A percentile compares a stretch with the other conserved stretches of the same genome.
Evolutionary conservation across 176 grass and related monocot genomes (phyloP).

Genomic region (bread wheat (Triticum aestivum)): DNA sequence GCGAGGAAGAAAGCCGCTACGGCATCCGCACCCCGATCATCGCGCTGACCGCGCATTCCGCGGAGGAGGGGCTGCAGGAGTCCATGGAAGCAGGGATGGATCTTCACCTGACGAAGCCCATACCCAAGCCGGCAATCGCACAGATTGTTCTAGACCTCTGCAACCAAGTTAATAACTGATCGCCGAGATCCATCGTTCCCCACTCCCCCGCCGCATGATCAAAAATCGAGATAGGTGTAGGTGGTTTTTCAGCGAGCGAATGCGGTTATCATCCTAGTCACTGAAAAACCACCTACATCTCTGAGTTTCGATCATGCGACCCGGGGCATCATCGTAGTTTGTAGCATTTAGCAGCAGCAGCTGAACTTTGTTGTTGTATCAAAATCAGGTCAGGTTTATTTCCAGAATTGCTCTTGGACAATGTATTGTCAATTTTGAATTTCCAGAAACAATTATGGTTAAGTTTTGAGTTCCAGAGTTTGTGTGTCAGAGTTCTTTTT

Average conservation of each 20-base stretch:
- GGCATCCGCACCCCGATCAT: slow-evolving; percentile 56
- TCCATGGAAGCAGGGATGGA: slow-evolving; percentile 42
- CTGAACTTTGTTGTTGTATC: neutral
- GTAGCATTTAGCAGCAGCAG: neutral
- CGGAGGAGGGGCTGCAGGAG: slow-evolving; percentile 41
- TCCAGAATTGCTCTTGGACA: neutral
- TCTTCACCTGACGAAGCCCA: neutral
- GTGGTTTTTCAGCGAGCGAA: neutral
- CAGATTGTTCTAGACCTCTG: neutral
- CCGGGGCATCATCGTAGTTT: neutral
- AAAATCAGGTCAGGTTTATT: neutral
- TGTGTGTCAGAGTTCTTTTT: neutral
- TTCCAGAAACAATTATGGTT: neutral
- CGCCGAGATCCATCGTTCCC: neutral
- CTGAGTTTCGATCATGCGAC: neutral
- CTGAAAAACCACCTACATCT: neutral
- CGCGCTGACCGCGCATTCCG: slow-evolving; percentile 53
- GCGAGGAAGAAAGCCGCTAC: slow-evolving; percentile 55
- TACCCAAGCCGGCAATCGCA: neutral
- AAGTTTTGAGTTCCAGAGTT: neutral
- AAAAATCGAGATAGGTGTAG: neutral
- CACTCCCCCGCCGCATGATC: neutral
- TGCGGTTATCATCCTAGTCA: neutral
- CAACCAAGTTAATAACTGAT: slow-evolving; percentile 13
- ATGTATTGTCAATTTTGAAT: neutral